Percentiles rank a stretch among this genome's conserved stretches.
Conservation (phyloP, 352 stramenopile genomes). For the Elongisporangium prolatum region DNA sequence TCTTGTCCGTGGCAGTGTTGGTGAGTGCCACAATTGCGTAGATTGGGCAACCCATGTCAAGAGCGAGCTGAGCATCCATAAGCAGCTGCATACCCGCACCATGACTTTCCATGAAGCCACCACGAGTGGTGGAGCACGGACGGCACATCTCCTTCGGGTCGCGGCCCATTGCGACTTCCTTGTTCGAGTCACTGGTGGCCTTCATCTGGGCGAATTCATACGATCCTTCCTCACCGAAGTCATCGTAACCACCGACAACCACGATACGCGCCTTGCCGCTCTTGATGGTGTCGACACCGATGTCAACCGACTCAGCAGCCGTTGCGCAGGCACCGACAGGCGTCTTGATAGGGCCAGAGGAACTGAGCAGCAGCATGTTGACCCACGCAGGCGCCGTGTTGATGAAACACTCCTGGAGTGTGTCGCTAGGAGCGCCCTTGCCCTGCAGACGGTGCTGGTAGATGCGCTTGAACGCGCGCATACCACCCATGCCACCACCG, state of each 20-base stretch:
- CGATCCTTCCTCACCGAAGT: conserved; percentile 82
- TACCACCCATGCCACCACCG: conserved; percentile 78
- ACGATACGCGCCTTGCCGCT: conserved; percentile 82
- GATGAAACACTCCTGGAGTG: conserved; percentile 84
- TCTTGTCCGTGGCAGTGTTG: conserved; percentile 88
- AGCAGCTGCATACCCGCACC: conserved; percentile 84
- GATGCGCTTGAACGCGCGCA: conserved; percentile 72
- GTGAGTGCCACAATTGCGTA: conserved; percentile 80
- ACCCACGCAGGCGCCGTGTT: conserved; percentile 88
- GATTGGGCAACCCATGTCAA: conserved; percentile 87
- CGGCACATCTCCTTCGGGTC: conserved; percentile 82
- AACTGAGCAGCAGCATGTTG: conserved; percentile 87
- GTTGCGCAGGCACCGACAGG: conserved; percentile 84
- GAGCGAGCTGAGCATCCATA: conserved; percentile 82
- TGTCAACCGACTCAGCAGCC: conserved; percentile 83
- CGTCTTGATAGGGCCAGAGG: conserved; percentile 88
- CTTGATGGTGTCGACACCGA: conserved; percentile 87
- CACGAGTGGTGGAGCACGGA: conserved; percentile 70
- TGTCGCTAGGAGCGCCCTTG: conserved; percentile 71
- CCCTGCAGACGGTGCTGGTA: conserved; percentile 65
- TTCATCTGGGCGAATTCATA: conserved; percentile 91
- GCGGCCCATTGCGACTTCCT: conserved; percentile 74
- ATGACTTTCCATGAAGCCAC: conserved; percentile 88
- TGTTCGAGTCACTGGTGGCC: conserved; percentile 80
- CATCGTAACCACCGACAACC: conserved; percentile 83